Conservation (phyloP, 257 asterid genomes). For the Cordia subcordata region DNA sequence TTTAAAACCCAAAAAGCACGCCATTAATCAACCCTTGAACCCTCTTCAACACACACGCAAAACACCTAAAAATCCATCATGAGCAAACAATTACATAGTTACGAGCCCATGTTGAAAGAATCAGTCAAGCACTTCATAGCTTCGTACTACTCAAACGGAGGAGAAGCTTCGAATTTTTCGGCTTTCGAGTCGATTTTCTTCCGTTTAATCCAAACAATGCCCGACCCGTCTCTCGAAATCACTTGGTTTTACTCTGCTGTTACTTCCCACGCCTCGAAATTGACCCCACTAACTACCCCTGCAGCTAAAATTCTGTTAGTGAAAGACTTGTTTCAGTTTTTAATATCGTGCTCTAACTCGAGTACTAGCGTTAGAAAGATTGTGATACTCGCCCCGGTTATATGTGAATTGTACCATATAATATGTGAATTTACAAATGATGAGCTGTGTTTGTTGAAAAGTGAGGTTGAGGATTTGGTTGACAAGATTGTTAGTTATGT, state of each 20-base stretch:
- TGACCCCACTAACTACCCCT: slow-evolving; percentile 23
- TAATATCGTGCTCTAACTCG: slow-evolving; percentile 51
- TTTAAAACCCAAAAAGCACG: not conserved
- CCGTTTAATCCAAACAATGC: slow-evolving; percentile 70
- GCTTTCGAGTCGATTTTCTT: slow-evolving; percentile 71
- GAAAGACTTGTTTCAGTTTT: slow-evolving; percentile 60
- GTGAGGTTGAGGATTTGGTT: slow-evolving; percentile 44
- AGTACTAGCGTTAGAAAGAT: slow-evolving; percentile 51
- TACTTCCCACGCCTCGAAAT: slow-evolving; percentile 51
- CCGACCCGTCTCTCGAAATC: slow-evolving; percentile 80
- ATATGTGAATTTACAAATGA: slow-evolving; percentile 25
- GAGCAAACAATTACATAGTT: slow-evolving; percentile 30
- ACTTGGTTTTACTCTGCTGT: slow-evolving; percentile 87
- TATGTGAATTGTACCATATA: slow-evolving; percentile 45
- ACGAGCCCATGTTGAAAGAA: slow-evolving; percentile 57
- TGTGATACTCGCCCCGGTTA: slow-evolving; percentile 70
- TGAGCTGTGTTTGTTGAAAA: slow-evolving; percentile 24
- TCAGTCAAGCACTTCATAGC: slow-evolving; percentile 62
- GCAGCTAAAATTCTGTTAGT: slow-evolving; percentile 32
- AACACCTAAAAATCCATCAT: slow-evolving; percentile 16
- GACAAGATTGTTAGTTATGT: slow-evolving; percentile 43
- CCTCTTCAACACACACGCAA: not conserved
- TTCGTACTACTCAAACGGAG: slow-evolving; percentile 46
- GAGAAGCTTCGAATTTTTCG: slow-evolving; percentile 46
- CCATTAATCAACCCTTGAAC: not conserved